Evolutionary conservation across 495 filamentous ascomycete species (phyloP).

Genomic region (Penicillium turbatum): DNA sequence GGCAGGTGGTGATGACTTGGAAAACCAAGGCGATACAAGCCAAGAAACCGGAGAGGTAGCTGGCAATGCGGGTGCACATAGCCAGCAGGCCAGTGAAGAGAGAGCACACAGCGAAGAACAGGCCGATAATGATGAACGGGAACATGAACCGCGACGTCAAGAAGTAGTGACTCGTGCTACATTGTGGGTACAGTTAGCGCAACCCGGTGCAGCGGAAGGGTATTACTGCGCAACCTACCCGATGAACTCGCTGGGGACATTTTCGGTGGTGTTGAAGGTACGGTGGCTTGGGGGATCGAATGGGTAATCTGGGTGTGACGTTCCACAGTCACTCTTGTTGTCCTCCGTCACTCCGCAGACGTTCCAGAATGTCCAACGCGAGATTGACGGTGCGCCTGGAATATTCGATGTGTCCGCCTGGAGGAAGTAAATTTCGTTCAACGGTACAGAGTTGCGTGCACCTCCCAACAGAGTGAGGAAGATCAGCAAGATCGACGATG

Average conservation of each 20-base stretch:
- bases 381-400: constrained; percentile 55
- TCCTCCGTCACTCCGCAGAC: constrained; percentile 51
- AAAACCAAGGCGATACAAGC: constrained; percentile 56
- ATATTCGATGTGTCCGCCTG: constrained; percentile 68
- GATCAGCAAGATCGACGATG: constrained; percentile 67
- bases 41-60: constrained; percentile 54
- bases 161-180: constrained; percentile 56
- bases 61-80: constrained; percentile 56
- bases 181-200: constrained; percentile 5
- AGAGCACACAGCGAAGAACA: constrained; percentile 59
- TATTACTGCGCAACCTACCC: constrained; percentile 36
- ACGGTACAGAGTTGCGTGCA: constrained; percentile 55
- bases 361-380: constrained; percentile 87
- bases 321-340: constrained; percentile 56
- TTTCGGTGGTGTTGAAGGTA: constrained; percentile 56
- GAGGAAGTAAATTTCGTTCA: constrained; percentile 77
- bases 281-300: constrained; percentile 55
- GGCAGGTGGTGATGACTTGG: constrained; percentile 55
- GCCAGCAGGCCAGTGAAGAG: constrained; percentile 60
- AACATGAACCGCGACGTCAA: constrained; percentile 66
- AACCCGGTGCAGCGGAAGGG: background rate
- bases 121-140: constrained; percentile 64
- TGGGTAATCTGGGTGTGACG: constrained; percentile 53
- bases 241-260: constrained; percentile 54
- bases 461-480: constrained; percentile 79